Evolutionary conservation across 129 eudicot genomes (phyloP).

Genomic region (Escallonia rubra): DNA sequence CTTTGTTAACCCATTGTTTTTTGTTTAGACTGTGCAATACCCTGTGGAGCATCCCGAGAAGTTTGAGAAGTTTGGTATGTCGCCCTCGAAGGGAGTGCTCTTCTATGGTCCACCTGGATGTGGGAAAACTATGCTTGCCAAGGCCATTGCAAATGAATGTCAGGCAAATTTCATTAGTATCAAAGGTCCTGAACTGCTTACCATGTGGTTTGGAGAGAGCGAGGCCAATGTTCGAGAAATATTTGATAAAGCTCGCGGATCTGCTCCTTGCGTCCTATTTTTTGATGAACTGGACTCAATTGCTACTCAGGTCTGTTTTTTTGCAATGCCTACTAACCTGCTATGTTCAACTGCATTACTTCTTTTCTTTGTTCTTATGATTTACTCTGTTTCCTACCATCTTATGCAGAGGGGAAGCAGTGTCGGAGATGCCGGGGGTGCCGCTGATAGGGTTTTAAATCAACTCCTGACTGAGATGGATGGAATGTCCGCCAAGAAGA

Average conservation of each 20-base stretch:
- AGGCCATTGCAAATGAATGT: conserved; percentile 95
- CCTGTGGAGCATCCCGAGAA: conserved; percentile 98
- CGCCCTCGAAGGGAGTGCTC: conserved; percentile 77
- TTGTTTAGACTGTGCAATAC: conserved; percentile 83
- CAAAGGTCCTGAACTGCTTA: conserved; percentile 67
- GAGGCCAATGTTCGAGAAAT: conserved; percentile 70
- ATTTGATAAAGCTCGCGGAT: conserved; percentile 55
- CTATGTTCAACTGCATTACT: background rate
- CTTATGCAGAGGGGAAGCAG: conserved; percentile 62
- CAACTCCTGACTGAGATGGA: conserved; percentile 96
- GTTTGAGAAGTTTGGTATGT: conserved; percentile 80
- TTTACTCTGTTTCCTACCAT: background rate
- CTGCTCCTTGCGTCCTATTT: conserved; percentile 78
- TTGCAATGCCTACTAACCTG: background rate
- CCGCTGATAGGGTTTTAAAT: conserved; percentile 88
- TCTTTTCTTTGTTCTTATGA: background rate
- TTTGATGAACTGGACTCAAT: conserved; percentile 72
- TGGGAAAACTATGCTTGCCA: conserved; percentile 90
- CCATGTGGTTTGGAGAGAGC: conserved; percentile 77
- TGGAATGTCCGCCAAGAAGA: conserved; percentile 91
- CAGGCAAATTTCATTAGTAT: conserved; percentile 81
- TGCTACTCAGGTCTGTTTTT: conserved; percentile 56
- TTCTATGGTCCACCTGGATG: conserved; percentile 99
- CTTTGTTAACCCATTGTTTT: background rate
- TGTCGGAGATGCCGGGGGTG: conserved; percentile 95